Percentiles rank a stretch among this genome's conserved stretches.
These are phyloP conservation scores for Lagerstroemia fauriei DNA, from an alignment of 441 rosid species.

Conservation along the genomic window DNA sequence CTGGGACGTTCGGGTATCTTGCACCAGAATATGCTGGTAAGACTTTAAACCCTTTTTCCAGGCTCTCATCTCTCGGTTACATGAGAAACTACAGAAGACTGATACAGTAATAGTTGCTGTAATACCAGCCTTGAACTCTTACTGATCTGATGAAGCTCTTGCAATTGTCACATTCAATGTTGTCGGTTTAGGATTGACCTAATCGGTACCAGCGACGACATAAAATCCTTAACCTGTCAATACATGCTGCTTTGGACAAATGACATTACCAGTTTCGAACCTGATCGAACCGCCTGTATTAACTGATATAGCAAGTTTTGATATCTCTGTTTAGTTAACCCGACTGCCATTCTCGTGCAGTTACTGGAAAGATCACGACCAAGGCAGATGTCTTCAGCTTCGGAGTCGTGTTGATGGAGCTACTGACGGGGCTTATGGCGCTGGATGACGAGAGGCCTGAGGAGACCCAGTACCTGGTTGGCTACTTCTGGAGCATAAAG, in stretches of 20 bases:
- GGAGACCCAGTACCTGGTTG: conserved; percentile 68
- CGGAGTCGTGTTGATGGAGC: conserved; percentile 73
- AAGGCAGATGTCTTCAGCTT: conserved; percentile 77
- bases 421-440: conserved; percentile 67
- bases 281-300: no score
- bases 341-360: conserved; percentile 28
- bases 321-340: no score
- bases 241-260: no score
- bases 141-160: not conserved
- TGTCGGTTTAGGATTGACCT: not conserved
- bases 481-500: conserved; percentile 68
- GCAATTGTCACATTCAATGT: not conserved
- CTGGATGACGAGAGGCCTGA: conserved; percentile 69
- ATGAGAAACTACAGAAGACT: no score
- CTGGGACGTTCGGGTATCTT: conserved; percentile 78
- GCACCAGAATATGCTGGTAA: conserved; percentile 85
- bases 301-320: not conserved
- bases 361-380: conserved; percentile 74
- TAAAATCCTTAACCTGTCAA: not conserved
- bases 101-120: not conserved
- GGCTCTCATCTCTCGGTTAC: not conserved
- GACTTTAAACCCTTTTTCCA: conserved; percentile 18
- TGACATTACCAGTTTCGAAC: no score
- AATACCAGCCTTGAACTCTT: not conserved
- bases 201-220: not conserved